Percentiles rank a stretch among this genome's conserved stretches.
These are phyloP conservation scores for Podochytrium sp. DNA, from an alignment of 192 early-diverging fungal species.

Conservation along the genomic window DNA sequence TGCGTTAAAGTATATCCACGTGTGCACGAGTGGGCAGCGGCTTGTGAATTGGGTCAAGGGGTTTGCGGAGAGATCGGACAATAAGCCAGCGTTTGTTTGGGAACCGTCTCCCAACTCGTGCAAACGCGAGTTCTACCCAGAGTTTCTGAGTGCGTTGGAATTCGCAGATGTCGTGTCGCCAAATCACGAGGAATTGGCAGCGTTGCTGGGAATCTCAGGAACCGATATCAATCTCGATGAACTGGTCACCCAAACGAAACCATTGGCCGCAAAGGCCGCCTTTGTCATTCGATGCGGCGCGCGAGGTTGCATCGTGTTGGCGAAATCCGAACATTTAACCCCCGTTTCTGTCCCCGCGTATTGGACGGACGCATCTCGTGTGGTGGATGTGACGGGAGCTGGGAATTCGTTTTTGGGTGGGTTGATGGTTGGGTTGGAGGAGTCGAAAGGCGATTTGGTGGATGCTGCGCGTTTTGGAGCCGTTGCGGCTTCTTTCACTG, in stretches of 20 bases:
- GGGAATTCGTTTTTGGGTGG: conserved; percentile 34
- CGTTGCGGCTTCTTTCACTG: conserved; percentile 20
- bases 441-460: background rate
- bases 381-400: conserved; percentile 32
- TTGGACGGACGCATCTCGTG: conserved; percentile 6
- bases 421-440: conserved; percentile 21
- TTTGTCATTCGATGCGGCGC: conserved; percentile 7
- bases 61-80: background rate
- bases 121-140: background rate
- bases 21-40: conserved; percentile 4
- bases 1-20: conserved; percentile 23
- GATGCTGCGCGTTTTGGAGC: conserved; percentile 9
- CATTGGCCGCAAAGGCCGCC: background rate
- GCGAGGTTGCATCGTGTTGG: conserved; percentile 5
- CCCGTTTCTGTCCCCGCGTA: background rate
- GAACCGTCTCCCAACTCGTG: conserved; percentile 32
- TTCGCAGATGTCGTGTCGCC: conserved; percentile 17
- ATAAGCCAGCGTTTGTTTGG: conserved; percentile 1
- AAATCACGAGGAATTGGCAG: conserved; percentile 30
- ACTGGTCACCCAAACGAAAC: background rate
- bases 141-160: background rate
- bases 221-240: background rate
- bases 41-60: conserved; percentile 1
- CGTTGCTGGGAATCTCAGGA: background rate
- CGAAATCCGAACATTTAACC: background rate